Evolutionary conservation across 768 basidiomycete genomes (phyloP).

Genomic region (Psilocybe cubensis): DNA sequence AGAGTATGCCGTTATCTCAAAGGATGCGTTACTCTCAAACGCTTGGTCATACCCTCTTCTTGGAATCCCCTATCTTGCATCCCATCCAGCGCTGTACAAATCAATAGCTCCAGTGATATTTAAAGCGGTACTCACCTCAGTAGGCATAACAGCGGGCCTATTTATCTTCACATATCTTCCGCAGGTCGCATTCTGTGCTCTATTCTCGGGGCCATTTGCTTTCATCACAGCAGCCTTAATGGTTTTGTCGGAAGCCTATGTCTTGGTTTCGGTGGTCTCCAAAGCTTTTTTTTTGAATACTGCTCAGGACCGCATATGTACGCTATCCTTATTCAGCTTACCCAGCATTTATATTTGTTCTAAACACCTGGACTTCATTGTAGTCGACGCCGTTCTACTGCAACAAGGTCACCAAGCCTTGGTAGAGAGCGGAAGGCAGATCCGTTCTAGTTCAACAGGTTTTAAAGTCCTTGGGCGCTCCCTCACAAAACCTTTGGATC

Average conservation of each 20-base stretch:
- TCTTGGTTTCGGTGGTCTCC: slow-evolving; percentile 36
- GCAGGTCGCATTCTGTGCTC: slow-evolving; percentile 63
- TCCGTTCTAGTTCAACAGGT: slow-evolving; percentile 34
- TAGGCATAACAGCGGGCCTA: slow-evolving; percentile 44
- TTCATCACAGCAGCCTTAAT: slow-evolving; percentile 53
- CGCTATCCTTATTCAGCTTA: slow-evolving; percentile 16
- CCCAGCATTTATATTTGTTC: not conserved
- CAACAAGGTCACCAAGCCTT: slow-evolving; percentile 37
- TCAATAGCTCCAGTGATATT: slow-evolving; percentile 38
- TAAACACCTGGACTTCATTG: not conserved
- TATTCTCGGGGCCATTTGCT: slow-evolving; percentile 68
- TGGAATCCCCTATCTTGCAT: slow-evolving; percentile 38
- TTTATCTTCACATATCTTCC: slow-evolving; percentile 68
- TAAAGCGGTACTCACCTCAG: slow-evolving; percentile 41
- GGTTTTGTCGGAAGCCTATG: slow-evolving; percentile 47
- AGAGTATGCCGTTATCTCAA: slow-evolving; percentile 21
- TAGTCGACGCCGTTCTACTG: slow-evolving; percentile 40
- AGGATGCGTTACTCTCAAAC: slow-evolving; percentile 37
- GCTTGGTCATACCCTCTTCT: slow-evolving; percentile 43
- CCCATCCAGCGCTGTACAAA: slow-evolving; percentile 38
- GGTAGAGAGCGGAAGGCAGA: slow-evolving; percentile 33
- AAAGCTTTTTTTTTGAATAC: slow-evolving; percentile 37
- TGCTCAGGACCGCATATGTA: slow-evolving; percentile 44
- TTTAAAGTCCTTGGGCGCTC: slow-evolving; percentile 51
- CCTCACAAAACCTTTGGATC: slow-evolving; percentile 49